phyloP scores from a whole-genome alignment of 2,329 filamentous ascomycete genomes.

The Fusarium virguliforme region DNA sequence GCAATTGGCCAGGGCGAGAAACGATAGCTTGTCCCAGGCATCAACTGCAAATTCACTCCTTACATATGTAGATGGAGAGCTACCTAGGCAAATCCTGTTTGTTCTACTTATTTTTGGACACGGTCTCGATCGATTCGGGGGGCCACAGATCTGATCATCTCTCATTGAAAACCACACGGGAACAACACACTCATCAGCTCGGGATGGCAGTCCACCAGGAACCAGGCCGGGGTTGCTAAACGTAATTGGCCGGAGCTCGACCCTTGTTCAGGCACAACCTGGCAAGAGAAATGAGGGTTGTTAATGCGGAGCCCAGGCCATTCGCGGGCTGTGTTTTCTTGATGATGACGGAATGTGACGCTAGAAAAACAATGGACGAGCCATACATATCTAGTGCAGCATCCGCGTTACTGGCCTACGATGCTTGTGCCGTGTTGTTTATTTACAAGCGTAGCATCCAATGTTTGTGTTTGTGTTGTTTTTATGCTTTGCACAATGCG shows the following conservation, averaged over 20 bases:
- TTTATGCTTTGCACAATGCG: slow-evolving; percentile 1
- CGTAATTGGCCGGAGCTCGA: slow-evolving; percentile 37
- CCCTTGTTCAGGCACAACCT: slow-evolving; percentile 35
- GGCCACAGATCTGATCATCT: slow-evolving; percentile 38
- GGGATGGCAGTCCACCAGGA: slow-evolving; percentile 14
- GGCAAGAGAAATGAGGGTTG: slow-evolving; percentile 45
- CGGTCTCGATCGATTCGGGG: slow-evolving; percentile 36
- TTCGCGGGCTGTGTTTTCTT: slow-evolving; percentile 5
- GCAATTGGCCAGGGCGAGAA: slow-evolving; percentile 29
- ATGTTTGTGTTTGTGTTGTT: neutral
- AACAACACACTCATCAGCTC: slow-evolving; percentile 12
- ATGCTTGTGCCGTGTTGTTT: slow-evolving; percentile 28
- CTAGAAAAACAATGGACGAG: slow-evolving; percentile 14
- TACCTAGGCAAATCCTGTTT: slow-evolving; percentile 7
- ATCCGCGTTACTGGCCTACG: slow-evolving; percentile 22
- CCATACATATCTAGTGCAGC: slow-evolving; percentile 11
- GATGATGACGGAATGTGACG: slow-evolving; percentile 40
- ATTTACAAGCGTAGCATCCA: neutral
- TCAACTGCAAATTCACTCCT: slow-evolving; percentile 9
- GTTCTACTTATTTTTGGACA: slow-evolving; percentile 38
- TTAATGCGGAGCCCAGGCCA: slow-evolving; percentile 37
- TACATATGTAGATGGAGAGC: neutral
- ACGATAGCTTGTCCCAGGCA: slow-evolving; percentile 15
- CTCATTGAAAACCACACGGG: slow-evolving; percentile 14
- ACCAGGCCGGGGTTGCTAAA: slow-evolving; percentile 29